Evolutionary conservation across 2,329 filamentous ascomycete species (phyloP).

Genomic region (Fusarium sp.): DNA sequence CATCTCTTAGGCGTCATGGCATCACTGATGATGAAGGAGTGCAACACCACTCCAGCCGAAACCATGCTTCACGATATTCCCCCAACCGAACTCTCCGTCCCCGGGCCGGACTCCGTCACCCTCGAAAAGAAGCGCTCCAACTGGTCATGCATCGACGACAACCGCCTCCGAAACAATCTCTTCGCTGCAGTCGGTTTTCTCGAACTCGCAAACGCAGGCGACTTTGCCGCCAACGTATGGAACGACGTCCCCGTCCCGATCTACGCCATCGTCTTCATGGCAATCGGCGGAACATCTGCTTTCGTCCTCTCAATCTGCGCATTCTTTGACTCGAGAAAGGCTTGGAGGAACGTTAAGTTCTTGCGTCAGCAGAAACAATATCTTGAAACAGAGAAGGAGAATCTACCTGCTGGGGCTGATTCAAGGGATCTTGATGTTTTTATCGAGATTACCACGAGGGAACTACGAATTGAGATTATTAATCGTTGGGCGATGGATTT

Average conservation of each 20-base stretch:
- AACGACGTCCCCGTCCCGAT: constrained; percentile 62
- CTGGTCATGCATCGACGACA: constrained; percentile 26
- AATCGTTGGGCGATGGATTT: constrained; percentile 64
- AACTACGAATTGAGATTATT: constrained; percentile 62
- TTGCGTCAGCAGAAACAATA: constrained; percentile 56
- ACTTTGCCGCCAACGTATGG: constrained; percentile 70
- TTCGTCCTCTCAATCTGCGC: constrained; percentile 60
- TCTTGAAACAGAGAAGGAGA: constrained; percentile 43
- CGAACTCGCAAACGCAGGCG: constrained; percentile 66
- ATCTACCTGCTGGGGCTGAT: constrained; percentile 2
- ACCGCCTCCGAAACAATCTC: constrained; percentile 47
- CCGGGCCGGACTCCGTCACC: constrained; percentile 22
- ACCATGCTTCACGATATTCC: background rate
- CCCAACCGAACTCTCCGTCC: background rate
- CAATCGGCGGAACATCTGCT: constrained; percentile 61
- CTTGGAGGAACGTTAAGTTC: constrained; percentile 59
- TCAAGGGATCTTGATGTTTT: constrained; percentile 50
- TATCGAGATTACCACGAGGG: constrained; percentile 59
- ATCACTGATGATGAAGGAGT: background rate
- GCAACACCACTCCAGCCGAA: background rate
- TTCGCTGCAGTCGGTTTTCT: constrained; percentile 59
- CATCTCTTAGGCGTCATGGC: accelerated
- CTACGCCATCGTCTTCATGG: constrained; percentile 64
- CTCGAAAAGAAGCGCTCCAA: constrained; percentile 19
- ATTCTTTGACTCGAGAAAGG: constrained; percentile 56